These are phyloP conservation scores for Rosa persica DNA, from an alignment of 306 rosid genomes.

Conservation along the genomic window DNA sequence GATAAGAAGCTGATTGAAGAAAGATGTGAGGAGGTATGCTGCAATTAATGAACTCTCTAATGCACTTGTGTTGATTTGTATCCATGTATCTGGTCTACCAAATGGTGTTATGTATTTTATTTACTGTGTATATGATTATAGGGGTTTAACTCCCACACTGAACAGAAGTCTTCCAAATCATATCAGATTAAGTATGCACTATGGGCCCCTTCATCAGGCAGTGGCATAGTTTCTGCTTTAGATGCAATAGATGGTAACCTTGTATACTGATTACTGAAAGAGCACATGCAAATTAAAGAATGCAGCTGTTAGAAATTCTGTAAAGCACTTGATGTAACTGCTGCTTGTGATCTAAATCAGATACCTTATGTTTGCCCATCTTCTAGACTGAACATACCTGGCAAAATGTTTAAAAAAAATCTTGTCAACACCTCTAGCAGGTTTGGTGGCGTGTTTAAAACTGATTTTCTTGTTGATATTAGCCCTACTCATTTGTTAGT, in stretches of 20 bases:
- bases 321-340: not conserved
- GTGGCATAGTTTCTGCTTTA: not conserved
- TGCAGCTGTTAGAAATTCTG: not conserved
- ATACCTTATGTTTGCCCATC: not conserved
- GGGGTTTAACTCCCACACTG: not conserved
- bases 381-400: not conserved
- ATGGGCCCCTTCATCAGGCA: not conserved
- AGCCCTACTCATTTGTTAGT: not conserved
- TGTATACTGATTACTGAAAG: not conserved
- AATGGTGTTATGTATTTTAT: not conserved
- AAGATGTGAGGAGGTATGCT: conserved; percentile 78
- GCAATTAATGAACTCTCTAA: not conserved
- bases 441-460: not conserved
- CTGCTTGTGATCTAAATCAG: not conserved
- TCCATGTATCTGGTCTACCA: not conserved
- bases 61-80: not conserved
- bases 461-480: not conserved
- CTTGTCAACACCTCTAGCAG: not conserved
- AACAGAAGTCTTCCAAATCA: not conserved
- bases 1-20: conserved; percentile 90
- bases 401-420: not conserved
- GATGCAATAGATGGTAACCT: not conserved
- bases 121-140: not conserved
- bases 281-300: not conserved
- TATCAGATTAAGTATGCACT: not conserved